Base-by-base conservation (phyloP, 352 stramenopile genomes). In the Pythium insidiosum region DNA sequence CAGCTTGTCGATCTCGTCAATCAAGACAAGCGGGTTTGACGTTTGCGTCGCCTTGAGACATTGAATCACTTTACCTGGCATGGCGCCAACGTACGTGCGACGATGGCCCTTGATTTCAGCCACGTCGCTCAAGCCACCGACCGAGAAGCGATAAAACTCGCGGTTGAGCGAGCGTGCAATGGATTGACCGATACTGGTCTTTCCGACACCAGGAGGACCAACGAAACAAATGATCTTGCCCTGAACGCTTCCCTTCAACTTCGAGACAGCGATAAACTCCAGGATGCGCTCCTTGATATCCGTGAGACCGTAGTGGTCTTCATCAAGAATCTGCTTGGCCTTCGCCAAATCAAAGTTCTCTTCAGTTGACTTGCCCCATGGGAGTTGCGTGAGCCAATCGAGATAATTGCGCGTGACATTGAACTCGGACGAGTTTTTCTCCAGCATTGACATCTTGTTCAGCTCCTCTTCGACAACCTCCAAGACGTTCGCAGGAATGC, bases 201-300 rank as follows among this genome's bases (percentile, higher is more conserved):
- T 97, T 36, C 88, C 91, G 7, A 96, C 91, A 42, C 90, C 92
- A 37, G 94, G 92, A 21, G 96, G 95, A 4, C 95, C 96, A 11
- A 95, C 88, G 26, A 99, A 88, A 53, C 94, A 98, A 13, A 99
- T 60, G 41, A 99, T 99, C 62, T 99, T 99, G 30, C 97, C 96
- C 61, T 98, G 88, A 2, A 98, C 88, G 39, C 82, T 82, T 20
- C 95, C 95, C 53, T 84, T 86, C 5, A 99, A 72, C 61, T 98
- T 99, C 6, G 94, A 96, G 10, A 99, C 95, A 1, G 97, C 96
- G 52, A 99, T 98, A 54, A 99, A 99, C 71, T 99, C 93, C 16
- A 99, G 68, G 48, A 99, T 99, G 15, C 95, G 96, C 46, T 99
- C 89, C 64, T 99, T 99, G 44, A 99, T 97, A 61, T 99, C 95